Conservation (phyloP, 2,329 filamentous ascomycete species). For the Dactylellina leptospora region DNA sequence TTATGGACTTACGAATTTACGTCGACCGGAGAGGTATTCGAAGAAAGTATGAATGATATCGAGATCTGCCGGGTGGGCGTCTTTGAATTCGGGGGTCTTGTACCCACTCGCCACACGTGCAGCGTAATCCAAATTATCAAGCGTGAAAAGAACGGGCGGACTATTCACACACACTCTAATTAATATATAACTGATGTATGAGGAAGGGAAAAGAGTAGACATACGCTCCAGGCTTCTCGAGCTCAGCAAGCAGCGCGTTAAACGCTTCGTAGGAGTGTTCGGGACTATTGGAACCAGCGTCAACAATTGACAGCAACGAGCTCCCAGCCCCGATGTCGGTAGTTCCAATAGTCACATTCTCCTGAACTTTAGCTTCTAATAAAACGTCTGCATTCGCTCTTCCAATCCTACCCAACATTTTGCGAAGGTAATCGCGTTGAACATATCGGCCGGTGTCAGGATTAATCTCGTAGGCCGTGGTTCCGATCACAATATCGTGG, state of each 20-base stretch:
- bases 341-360: conserved; percentile 8
- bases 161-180: too few species aligned
- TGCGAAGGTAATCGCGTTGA: conserved; percentile 79
- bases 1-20: conserved; percentile 61
- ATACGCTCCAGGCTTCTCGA: conserved; percentile 54
- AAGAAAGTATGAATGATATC: conserved; percentile 78
- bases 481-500: conserved; percentile 80
- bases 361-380: conserved; percentile 13
- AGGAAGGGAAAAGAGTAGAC: conserved; percentile 6
- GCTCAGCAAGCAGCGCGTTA: conserved; percentile 53
- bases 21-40: conserved; percentile 72
- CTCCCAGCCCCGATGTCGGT: conserved; percentile 35
- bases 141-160: conserved; percentile 74
- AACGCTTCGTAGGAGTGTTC: conserved; percentile 55
- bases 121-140: conserved; percentile 82
- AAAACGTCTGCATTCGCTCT: conserved; percentile 73
- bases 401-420: conserved; percentile 75
- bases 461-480: conserved; percentile 75
- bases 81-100: conserved; percentile 73
- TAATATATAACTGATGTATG: too few species aligned
- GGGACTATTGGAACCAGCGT: conserved; percentile 51
- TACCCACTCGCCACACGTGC: conserved; percentile 79
- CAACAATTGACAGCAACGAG: conserved; percentile 43
- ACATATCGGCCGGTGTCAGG: conserved; percentile 75
- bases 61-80: conserved; percentile 87